phyloP scores from a whole-genome alignment of 805 yeast species.

The Sungouiozyma ichnusensis region DNA sequence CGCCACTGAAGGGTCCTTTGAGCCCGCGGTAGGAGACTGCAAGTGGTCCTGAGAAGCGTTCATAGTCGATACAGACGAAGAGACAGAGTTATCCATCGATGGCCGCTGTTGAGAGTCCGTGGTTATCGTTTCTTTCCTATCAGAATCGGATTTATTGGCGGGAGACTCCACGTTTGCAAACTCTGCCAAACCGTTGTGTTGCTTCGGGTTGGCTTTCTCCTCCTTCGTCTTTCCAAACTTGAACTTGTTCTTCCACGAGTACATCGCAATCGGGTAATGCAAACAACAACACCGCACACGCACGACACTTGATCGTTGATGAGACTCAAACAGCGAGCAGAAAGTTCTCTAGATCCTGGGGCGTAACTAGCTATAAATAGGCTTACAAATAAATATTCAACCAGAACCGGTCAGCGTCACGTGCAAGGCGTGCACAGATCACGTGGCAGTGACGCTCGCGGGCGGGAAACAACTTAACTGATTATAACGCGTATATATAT shows the following conservation, averaged over 20 bases:
- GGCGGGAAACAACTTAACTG: no score
- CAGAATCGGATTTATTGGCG: slow-evolving; percentile 7
- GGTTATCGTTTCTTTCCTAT: slow-evolving; percentile 24
- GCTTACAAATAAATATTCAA: no score
- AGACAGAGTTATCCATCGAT: slow-evolving; percentile 13
- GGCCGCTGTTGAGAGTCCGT: slow-evolving; percentile 17
- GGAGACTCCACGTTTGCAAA: background rate
- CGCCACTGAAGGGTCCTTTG: slow-evolving; percentile 5
- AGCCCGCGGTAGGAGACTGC: slow-evolving; percentile 1
- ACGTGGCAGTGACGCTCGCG: no score
- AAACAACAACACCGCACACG: no score
- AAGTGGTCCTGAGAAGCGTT: slow-evolving; percentile 2
- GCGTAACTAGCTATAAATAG: no score
- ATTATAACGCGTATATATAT: no score
- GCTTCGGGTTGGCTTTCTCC: slow-evolving; percentile 18
- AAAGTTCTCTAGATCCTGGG: no score
- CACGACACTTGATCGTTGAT: no score
- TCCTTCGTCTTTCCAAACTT: slow-evolving; percentile 28
- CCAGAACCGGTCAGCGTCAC: no score
- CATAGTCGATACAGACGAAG: slow-evolving; percentile 17
- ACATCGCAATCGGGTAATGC: slow-evolving; percentile 17
- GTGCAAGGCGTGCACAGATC: no score
- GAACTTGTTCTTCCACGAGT: slow-evolving; percentile 28
- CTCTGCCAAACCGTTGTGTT: slow-evolving; percentile 12
- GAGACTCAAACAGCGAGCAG: no score